A percentile compares a stretch with the other conserved stretches of the same genome.
Conservation (phyloP, 2,329 filamentous ascomycete genomes). For the Aspergillus niger region DNA sequence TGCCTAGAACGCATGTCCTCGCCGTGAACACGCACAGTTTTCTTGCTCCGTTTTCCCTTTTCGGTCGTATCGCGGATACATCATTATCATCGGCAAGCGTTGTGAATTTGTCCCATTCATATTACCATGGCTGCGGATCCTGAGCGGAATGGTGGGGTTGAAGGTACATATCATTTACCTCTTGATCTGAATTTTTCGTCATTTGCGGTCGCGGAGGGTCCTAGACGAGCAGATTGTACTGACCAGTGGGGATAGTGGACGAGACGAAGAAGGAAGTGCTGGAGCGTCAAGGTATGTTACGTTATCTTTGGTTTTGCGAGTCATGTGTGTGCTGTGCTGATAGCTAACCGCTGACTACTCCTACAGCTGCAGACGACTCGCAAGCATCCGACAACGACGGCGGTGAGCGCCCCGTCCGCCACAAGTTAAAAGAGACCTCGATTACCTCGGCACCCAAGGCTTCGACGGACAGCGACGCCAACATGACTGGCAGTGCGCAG, state of each 20-base stretch:
- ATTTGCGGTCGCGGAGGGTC: not conserved
- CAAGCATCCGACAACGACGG: slow-evolving; percentile 42
- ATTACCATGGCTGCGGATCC: slow-evolving; percentile 22
- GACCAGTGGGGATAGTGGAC: not conserved
- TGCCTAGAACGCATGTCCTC: not conserved
- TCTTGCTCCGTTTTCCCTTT: not conserved
- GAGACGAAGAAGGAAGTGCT: not conserved
- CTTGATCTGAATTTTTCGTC: not conserved
- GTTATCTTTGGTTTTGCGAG: not conserved
- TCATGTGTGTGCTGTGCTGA: no score
- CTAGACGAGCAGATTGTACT: not conserved
- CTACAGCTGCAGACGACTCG: slow-evolving; percentile 28
- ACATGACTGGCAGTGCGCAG: slow-evolving; percentile 10
- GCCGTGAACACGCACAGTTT: not conserved
- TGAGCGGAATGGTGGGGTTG: slow-evolving; percentile 11
- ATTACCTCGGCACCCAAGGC: slow-evolving; percentile 47
- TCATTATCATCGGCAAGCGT: no score
- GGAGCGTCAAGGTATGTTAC: not conserved
- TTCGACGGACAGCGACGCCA: slow-evolving; percentile 16
- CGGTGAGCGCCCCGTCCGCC: slow-evolving; percentile 60
- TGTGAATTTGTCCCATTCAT: no score
- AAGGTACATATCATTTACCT: slow-evolving; percentile 12
- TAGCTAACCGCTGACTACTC: no score
- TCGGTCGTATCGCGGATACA: not conserved
- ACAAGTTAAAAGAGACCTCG: slow-evolving; percentile 64